These are phyloP conservation scores for Xylariaceae sp. DNA, from an alignment of 2,329 filamentous ascomycete genomes.

Conservation along the genomic window DNA sequence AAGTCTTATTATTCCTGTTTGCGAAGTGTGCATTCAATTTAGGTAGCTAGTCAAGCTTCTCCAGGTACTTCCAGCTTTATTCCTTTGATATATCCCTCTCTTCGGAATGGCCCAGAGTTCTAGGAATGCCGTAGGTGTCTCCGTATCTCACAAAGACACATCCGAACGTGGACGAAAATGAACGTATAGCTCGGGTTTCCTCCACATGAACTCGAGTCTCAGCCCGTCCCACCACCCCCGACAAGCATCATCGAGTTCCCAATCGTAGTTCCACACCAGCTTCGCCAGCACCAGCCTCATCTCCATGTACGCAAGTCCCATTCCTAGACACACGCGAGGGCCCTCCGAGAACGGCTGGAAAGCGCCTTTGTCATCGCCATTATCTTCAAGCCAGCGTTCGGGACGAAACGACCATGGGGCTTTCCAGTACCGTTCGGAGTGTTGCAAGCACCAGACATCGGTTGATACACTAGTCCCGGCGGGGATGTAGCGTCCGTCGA, in stretches of 20 bases:
- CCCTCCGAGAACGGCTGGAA: slow-evolving; percentile 3
- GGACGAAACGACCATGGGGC: neutral
- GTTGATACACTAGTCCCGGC: neutral
- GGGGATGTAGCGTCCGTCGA: neutral
- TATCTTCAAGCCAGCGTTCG: neutral
- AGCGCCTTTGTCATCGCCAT: slow-evolving; percentile 1
- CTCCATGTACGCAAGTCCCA: slow-evolving; percentile 1
- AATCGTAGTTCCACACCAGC: slow-evolving; percentile 2
- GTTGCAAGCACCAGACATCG: neutral
- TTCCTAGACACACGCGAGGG: neutral
- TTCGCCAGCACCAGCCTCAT: slow-evolving; percentile 1
- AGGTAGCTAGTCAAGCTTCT: no score
- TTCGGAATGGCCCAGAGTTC: no score
- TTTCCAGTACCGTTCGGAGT: neutral
- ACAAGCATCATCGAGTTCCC: slow-evolving; percentile 1
- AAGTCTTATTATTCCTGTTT: no score
- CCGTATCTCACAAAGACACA: no score
- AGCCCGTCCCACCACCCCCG: neutral
- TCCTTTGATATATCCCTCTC: no score
- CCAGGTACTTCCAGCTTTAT: no score
- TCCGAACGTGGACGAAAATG: neutral
- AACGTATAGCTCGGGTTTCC: slow-evolving; percentile 1
- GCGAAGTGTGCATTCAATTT: no score
- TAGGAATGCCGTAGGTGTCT: no score
- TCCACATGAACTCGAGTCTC: slow-evolving; percentile 3